A percentile compares a stretch with the other conserved stretches of the same genome.
Conservation (phyloP, 2,329 filamentous ascomycete species). For the Colletotrichum lindemuthianum region DNA sequence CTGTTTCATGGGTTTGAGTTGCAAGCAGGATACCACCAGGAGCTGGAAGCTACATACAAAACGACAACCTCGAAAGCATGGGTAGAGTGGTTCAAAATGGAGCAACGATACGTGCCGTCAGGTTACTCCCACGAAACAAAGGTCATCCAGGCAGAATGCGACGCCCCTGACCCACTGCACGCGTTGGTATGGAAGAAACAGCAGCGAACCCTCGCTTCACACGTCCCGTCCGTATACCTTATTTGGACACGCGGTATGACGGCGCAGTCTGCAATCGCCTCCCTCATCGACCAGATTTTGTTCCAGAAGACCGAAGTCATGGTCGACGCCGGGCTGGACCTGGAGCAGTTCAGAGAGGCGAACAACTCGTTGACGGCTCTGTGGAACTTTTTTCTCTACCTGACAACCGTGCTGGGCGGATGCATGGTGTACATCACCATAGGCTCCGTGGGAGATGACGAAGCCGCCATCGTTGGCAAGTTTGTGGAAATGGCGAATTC, state of each 20-base stretch:
- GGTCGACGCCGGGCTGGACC: slow-evolving; percentile 34
- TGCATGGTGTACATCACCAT: slow-evolving; percentile 42
- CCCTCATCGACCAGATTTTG: slow-evolving; percentile 41
- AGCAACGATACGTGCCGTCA: slow-evolving; percentile 41
- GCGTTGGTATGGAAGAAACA: slow-evolving; percentile 42
- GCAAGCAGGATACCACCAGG: slow-evolving; percentile 41
- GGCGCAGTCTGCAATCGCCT: slow-evolving; percentile 41
- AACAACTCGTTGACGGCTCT: slow-evolving; percentile 36
- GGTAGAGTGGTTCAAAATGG: slow-evolving; percentile 41
- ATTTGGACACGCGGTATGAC: slow-evolving; percentile 44
- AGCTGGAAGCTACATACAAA: slow-evolving; percentile 40
- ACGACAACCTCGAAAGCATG: slow-evolving; percentile 41
- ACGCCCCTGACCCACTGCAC: slow-evolving; percentile 43
- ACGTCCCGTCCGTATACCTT: slow-evolving; percentile 39
- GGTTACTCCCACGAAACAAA: slow-evolving; percentile 36
- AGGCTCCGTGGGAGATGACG: slow-evolving; percentile 41
- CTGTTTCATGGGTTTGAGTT: slow-evolving; percentile 40
- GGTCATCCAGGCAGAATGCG: slow-evolving; percentile 41
- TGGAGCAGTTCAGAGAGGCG: slow-evolving; percentile 38
- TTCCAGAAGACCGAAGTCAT: slow-evolving; percentile 41
- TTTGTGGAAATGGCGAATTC: slow-evolving; percentile 38
- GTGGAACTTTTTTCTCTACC: slow-evolving; percentile 39
- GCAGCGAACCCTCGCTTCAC: slow-evolving; percentile 36
- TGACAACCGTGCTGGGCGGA: slow-evolving; percentile 38
- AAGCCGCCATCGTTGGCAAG: slow-evolving; percentile 41